Percentiles rank a stretch among this genome's conserved stretches.
Evolutionary conservation across 2,329 filamentous ascomycete species (phyloP).

Genomic region (Bipolaris bicolor): DNA sequence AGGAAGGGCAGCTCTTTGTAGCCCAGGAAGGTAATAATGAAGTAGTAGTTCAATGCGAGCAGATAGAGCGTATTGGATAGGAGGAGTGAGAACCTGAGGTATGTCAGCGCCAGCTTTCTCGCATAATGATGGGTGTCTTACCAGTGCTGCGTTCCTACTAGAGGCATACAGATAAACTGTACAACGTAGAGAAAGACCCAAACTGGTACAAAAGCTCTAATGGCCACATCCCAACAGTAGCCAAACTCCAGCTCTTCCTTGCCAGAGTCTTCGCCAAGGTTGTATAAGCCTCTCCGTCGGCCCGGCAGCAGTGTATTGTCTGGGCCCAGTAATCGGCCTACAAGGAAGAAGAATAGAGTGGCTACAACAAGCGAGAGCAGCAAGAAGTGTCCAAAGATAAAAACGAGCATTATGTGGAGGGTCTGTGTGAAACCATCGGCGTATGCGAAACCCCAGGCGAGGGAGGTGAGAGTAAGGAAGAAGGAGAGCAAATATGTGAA

Average conservation of each 20-base stretch:
- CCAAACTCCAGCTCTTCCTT: constrained; percentile 69
- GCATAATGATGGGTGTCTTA: constrained; percentile 17
- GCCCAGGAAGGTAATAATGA: constrained; percentile 71
- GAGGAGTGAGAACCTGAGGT: constrained; percentile 59
- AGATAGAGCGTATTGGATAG: constrained; percentile 71
- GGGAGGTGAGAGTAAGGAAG: constrained; percentile 61
- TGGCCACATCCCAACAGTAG: constrained; percentile 74
- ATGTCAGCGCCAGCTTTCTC: constrained; percentile 1
- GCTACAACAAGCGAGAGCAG: constrained; percentile 64
- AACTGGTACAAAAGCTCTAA: constrained; percentile 70
- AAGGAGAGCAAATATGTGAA: constrained; percentile 73
- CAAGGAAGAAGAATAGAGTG: constrained; percentile 67
- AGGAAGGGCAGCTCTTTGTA: constrained; percentile 73
- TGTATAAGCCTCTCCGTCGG: constrained; percentile 63
- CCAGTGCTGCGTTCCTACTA: constrained; percentile 62
- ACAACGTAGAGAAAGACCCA: constrained; percentile 71
- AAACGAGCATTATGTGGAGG: constrained; percentile 55
- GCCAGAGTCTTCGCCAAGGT: constrained; percentile 54
- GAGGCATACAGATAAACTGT: constrained; percentile 70
- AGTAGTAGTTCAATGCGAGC: constrained; percentile 70
- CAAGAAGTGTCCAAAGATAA: constrained; percentile 66
- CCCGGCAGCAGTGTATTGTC: constrained; percentile 60
- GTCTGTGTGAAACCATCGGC: constrained; percentile 53
- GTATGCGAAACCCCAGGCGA: constrained; percentile 66
- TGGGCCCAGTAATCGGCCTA: constrained; percentile 66